Percentiles rank a stretch among this genome's conserved stretches.
Evolutionary conservation across 768 basidiomycete species (phyloP).

Genomic region (Boletus reticulatus): DNA sequence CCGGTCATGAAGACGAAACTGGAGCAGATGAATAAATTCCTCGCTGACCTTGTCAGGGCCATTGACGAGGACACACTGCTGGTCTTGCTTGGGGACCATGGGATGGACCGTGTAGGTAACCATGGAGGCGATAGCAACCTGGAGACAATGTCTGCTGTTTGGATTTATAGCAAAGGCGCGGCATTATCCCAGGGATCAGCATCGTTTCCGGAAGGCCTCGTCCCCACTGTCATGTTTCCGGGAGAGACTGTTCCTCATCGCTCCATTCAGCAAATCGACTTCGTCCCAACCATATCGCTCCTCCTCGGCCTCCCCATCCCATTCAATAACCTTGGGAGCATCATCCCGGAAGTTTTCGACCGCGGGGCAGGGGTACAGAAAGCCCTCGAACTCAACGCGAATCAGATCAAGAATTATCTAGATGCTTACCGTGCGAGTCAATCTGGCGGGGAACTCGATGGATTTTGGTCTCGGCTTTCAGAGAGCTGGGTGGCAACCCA

Average conservation of each 20-base stretch:
- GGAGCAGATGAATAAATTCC: constrained; percentile 80
- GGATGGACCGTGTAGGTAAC: constrained; percentile 93
- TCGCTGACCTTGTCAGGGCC: constrained; percentile 65
- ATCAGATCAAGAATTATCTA: constrained; percentile 76
- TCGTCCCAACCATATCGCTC: constrained; percentile 84
- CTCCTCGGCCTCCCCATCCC: constrained; percentile 93
- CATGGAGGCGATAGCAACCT: constrained; percentile 89
- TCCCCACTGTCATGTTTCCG: constrained; percentile 60
- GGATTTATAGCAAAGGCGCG: constrained; percentile 86
- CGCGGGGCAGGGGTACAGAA: constrained; percentile 43
- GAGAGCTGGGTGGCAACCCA: constrained; percentile 42
- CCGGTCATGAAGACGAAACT: constrained; percentile 84
- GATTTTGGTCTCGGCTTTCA: constrained; percentile 54
- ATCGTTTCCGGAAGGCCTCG: constrained; percentile 46
- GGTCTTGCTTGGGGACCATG: constrained; percentile 93
- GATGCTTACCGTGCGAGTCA: constrained; percentile 68
- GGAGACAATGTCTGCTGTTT: constrained; percentile 84
- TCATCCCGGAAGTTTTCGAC: constrained; percentile 92
- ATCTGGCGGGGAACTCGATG: constrained; percentile 72
- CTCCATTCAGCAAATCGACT: constrained; percentile 87
- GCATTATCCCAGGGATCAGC: constrained; percentile 39
- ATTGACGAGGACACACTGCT: constrained; percentile 89
- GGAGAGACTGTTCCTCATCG: constrained; percentile 54
- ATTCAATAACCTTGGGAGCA: constrained; percentile 88
- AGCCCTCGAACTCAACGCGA: constrained; percentile 69